A percentile compares a stretch with the other conserved stretches of the same genome.
phyloP scores from a whole-genome alignment of 1,139 yeast species.

The Zygosaccharomyces sapae region DNA sequence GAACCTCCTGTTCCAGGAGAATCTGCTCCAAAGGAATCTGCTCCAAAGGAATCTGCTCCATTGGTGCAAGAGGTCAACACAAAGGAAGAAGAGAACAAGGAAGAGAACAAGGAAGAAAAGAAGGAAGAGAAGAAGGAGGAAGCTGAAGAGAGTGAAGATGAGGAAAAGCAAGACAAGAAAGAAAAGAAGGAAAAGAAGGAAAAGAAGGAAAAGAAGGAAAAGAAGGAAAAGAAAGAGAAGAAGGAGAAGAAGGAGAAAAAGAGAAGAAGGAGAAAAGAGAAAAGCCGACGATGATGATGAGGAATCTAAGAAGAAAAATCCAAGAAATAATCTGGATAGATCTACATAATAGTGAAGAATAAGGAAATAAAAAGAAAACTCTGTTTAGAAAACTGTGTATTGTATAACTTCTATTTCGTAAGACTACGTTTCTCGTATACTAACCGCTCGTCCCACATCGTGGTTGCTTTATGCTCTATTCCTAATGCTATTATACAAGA shows the following conservation, averaged over 20 bases:
- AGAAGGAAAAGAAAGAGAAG: slow-evolving; percentile 58
- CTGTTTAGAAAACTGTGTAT: slow-evolving; percentile 1
- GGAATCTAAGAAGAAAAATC: slow-evolving; percentile 54
- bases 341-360: background rate
- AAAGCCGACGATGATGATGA: slow-evolving; percentile 58
- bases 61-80: slow-evolving; percentile 40
- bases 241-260: slow-evolving; percentile 62
- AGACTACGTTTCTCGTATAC: background rate
- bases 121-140: slow-evolving; percentile 39
- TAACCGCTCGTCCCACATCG: background rate
- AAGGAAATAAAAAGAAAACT: background rate
- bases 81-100: slow-evolving; percentile 40
- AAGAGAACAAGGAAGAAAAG: slow-evolving; percentile 39
- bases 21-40: slow-evolving; percentile 36
- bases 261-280: slow-evolving; percentile 54
- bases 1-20: slow-evolving; percentile 38
- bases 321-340: slow-evolving; percentile 38
- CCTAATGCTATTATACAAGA: slow-evolving; percentile 6
- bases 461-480: slow-evolving; percentile 1
- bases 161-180: slow-evolving; percentile 51
- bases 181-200: slow-evolving; percentile 59
- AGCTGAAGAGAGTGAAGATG: slow-evolving; percentile 17
- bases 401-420: background rate
- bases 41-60: no score
- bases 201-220: slow-evolving; percentile 63